Conservation (phyloP, 176 grass and related monocot species). For the Leersia perrieri region DNA sequence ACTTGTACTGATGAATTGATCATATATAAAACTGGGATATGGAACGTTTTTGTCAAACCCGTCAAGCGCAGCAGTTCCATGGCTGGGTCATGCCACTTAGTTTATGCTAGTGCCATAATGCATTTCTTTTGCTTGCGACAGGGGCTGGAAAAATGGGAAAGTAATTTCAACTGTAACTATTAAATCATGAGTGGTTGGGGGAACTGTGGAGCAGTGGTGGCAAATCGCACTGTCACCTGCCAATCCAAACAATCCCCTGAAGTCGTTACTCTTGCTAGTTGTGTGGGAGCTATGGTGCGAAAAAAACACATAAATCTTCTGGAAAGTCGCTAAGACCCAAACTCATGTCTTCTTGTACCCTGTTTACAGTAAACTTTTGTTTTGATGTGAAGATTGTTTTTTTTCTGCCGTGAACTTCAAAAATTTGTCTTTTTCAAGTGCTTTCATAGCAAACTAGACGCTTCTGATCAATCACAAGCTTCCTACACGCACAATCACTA, state of each 20-base stretch:
- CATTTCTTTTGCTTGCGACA: constrained; percentile 44
- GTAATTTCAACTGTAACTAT: constrained; percentile 44
- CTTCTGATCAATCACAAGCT: not conserved
- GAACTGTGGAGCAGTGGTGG: no score
- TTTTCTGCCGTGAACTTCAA: not conserved
- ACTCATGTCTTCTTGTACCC: not conserved
- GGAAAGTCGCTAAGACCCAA: no score
- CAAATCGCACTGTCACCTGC: no score
- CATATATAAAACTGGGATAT: not conserved
- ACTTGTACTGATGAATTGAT: not conserved
- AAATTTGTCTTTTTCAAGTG: not conserved
- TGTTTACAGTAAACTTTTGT: constrained; percentile 4
- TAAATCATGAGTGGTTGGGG: constrained; percentile 30
- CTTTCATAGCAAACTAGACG: not conserved
- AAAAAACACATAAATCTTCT: no score
- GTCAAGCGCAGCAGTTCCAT: no score
- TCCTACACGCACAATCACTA: not conserved
- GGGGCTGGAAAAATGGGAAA: constrained; percentile 49
- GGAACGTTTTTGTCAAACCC: not conserved
- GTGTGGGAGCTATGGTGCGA: no score
- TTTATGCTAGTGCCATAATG: constrained; percentile 76
- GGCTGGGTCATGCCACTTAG: constrained; percentile 61
- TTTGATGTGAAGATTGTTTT: constrained; percentile 9
- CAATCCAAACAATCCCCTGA: no score
- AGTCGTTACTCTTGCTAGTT: no score